Evolutionary conservation across 495 filamentous ascomycete species (phyloP), one percentile per base, ranked within the genome.

Genomic region (Polyplosphaeria fusca): DNA sequence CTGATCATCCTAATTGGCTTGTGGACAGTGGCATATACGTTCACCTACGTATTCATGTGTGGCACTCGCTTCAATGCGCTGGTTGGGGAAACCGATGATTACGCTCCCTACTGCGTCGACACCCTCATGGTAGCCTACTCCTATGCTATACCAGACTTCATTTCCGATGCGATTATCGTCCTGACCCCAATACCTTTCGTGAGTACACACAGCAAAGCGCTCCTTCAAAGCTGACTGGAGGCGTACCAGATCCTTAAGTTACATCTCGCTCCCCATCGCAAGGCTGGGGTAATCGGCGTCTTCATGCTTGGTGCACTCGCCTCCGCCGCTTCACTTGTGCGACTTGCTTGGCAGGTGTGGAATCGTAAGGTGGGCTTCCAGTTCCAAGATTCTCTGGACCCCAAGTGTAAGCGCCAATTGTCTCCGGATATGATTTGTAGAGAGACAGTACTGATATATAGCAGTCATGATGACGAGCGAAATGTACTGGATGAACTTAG

Each of bases 41-140:
- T 53, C 5, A 22, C 39, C 2, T 53, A 30, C 40, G 37, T 44
- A 23, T 53, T 53, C 50, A 44, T 44, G 39, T 53, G 50, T 27
- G 26, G 26, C 14, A 35, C 30, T 35, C 30, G 30, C 30, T 35
- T 35, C 30, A 14, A 35, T 14, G 30, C 14, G 30, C 30, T 35
- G 30, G 30, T 35, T 35, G 30, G 30, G 30, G 30, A 35, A 35
- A 7, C 30, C 30, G 30, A 35, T 35, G 30, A 35, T 35, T 14
- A 7, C 30, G 30, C 30, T 14, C 7, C 14, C 30, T 35, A 35
- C 14, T 44, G 38, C 39, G 13, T 44, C 4, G 38, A 53, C 40
- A 43, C 32, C 2, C 24, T 43, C n/a, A 43, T 5, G 24, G 23
- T 53, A 5, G 37, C 12, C 19, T 53, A 35, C 16, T 44, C 50